These are phyloP conservation scores for Poronia punctata DNA, from an alignment of 495 filamentous ascomycete species.

Conservation along the genomic window DNA sequence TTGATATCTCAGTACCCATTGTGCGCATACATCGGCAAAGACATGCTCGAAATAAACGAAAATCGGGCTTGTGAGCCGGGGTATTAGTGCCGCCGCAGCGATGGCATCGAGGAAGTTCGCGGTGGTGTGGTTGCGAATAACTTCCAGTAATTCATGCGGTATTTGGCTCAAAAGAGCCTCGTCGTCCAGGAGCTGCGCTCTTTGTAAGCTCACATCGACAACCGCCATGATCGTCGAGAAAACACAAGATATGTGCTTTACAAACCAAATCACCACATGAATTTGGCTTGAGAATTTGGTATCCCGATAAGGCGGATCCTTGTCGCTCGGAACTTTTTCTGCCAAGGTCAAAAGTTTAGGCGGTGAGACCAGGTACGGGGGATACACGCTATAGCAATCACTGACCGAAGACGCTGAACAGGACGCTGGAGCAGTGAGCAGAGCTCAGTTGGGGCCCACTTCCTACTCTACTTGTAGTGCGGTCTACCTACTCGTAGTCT, in stretches of 20 bases:
- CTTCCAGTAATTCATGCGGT: slow-evolving; percentile 56
- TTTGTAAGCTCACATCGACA: slow-evolving; percentile 37
- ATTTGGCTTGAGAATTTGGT: slow-evolving; percentile 9
- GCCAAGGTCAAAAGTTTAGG: slow-evolving; percentile 23
- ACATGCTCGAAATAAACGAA: slow-evolving; percentile 63
- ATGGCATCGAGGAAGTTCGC: slow-evolving; percentile 63
- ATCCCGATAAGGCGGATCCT: slow-evolving; percentile 10
- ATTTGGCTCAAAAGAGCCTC: slow-evolving; percentile 43
- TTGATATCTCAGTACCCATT: slow-evolving; percentile 52
- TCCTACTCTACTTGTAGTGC: not conserved
- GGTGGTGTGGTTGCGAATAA: slow-evolving; percentile 56
- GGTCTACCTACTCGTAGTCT: slow-evolving; percentile 5
- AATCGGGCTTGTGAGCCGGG: slow-evolving; percentile 57
- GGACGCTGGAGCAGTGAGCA: no score
- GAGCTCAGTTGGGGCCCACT: not conserved
- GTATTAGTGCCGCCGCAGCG: slow-evolving; percentile 57
- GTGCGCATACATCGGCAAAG: slow-evolving; percentile 72
- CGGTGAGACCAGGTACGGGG: slow-evolving; percentile 19
- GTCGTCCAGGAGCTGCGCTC: slow-evolving; percentile 31
- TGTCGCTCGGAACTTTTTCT: slow-evolving; percentile 22
- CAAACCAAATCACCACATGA: slow-evolving; percentile 10
- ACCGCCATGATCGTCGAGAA: slow-evolving; percentile 30
- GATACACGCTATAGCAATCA: no score
- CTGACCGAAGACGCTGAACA: no score
- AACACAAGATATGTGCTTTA: slow-evolving; percentile 15